Conservation (phyloP, 257 asterid genomes). For the Anisodus tanguticus region DNA sequence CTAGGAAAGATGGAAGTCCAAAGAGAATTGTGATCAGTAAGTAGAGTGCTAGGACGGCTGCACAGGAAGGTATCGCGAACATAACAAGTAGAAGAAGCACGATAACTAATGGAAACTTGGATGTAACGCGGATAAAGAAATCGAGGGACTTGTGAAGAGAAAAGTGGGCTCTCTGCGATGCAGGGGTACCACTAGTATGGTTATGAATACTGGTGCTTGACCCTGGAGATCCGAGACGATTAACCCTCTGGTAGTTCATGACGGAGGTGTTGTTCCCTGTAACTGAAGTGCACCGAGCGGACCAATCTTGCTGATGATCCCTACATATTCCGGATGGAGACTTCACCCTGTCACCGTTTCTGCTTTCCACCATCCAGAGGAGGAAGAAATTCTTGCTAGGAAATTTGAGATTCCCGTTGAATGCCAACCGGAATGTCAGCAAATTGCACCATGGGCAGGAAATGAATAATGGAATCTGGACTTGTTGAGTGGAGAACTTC, state of each 20-base stretch:
- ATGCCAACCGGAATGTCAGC: slow-evolving; percentile 70
- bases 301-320: slow-evolving; percentile 55
- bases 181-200: slow-evolving; percentile 31
- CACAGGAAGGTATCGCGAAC: slow-evolving; percentile 73
- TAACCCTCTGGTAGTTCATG: slow-evolving; percentile 34
- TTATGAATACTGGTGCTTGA: slow-evolving; percentile 33
- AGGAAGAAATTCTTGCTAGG: slow-evolving; percentile 88
- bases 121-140: slow-evolving; percentile 59
- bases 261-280: slow-evolving; percentile 33
- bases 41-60: slow-evolving; percentile 63
- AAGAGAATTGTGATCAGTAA: slow-evolving; percentile 71
- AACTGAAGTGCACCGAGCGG: slow-evolving; percentile 45
- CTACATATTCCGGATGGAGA: slow-evolving; percentile 51
- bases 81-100: slow-evolving; percentile 59
- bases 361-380: slow-evolving; percentile 92
- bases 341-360: slow-evolving; percentile 76
- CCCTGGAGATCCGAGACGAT: slow-evolving; percentile 42
- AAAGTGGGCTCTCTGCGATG: slow-evolving; percentile 47
- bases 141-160: slow-evolving; percentile 75
- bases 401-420: slow-evolving; percentile 68
- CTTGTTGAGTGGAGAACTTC: slow-evolving; percentile 68
- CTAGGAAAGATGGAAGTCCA: slow-evolving; percentile 79
- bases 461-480: slow-evolving; percentile 71
- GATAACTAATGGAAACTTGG: slow-evolving; percentile 74
- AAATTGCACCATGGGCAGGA: slow-evolving; percentile 95